These are phyloP conservation scores for Oryza nivara DNA, from an alignment of 176 grass and related monocot species.

Conservation along the genomic window DNA sequence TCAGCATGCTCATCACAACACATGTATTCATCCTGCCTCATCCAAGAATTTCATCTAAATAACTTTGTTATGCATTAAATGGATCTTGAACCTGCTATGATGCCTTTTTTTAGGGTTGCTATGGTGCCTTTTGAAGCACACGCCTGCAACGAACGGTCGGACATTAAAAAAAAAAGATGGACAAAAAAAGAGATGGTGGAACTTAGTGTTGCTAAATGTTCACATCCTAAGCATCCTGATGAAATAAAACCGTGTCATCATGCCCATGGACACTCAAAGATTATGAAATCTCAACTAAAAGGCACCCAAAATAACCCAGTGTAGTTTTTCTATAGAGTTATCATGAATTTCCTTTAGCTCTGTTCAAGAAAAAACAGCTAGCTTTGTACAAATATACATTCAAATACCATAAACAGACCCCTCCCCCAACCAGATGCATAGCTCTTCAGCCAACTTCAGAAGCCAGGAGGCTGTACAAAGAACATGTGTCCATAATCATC, in stretches of 20 bases:
- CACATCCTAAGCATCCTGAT: not conserved
- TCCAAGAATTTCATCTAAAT: not conserved
- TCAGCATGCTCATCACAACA: not conserved
- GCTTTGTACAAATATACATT: slow-evolving; percentile 4
- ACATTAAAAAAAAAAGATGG: not conserved
- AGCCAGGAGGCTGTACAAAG: not conserved
- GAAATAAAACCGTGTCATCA: not conserved
- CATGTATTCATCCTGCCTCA: not conserved
- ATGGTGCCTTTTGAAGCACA: slow-evolving; percentile 8
- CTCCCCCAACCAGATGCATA: not conserved
- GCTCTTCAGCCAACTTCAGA: not conserved
- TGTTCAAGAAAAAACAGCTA: slow-evolving; percentile 30
- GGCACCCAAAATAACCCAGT: not conserved
- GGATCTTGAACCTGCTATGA: not conserved
- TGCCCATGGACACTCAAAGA: not conserved
- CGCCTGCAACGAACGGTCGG: not conserved
- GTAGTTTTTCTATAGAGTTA: slow-evolving; percentile 13
- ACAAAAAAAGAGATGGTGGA: not conserved
- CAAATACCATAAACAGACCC: not conserved
- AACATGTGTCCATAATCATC: slow-evolving; percentile 11
- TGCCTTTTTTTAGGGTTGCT: not conserved
- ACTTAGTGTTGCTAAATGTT: slow-evolving; percentile 17
- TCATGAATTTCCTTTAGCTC: slow-evolving; percentile 22
- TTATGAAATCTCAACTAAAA: slow-evolving; percentile 5
- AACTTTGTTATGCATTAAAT: not conserved